phyloP scores from a whole-genome alignment of 1,284 basidiomycete species.

The Ustilago xerochloae region DNA sequence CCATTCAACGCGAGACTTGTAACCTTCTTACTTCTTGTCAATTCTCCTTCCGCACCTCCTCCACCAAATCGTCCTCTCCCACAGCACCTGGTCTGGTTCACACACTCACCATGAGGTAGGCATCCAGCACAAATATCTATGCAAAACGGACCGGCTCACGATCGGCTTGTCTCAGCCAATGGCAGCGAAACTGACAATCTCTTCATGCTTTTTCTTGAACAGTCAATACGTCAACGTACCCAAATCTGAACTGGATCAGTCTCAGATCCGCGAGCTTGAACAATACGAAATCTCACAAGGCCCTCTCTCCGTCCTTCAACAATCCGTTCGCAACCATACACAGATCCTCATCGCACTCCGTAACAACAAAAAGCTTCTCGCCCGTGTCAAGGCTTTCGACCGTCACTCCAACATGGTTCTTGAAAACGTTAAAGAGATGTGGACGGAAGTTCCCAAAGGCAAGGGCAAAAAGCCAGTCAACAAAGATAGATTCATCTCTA shows the following conservation, averaged over 20 bases:
- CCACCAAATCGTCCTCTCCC: neutral
- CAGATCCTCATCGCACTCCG: conserved; percentile 96
- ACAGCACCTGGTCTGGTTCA: neutral
- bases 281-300: conserved; percentile 72
- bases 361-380: conserved; percentile 98
- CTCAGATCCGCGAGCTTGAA: conserved; percentile 92
- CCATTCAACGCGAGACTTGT: neutral
- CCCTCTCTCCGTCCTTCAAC: conserved; percentile 95
- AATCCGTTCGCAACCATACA: conserved; percentile 95
- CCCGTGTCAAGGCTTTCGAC: conserved; percentile 98
- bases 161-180: neutral
- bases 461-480: conserved; percentile 99
- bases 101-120: conserved; percentile 26
- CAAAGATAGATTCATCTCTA: conserved; percentile 92
- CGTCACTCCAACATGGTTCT: conserved; percentile 95
- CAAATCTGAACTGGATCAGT: conserved; percentile 97
- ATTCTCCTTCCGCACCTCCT: no score
- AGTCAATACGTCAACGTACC: conserved; percentile 97
- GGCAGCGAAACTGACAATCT: neutral
- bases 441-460: conserved; percentile 97
- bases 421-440: conserved; percentile 77
- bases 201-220: neutral
- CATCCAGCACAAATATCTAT: no score
- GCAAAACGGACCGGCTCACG: neutral
- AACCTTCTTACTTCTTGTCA: neutral